These are phyloP conservation scores for Picea glauca DNA, from an alignment of 75 land plant genomes.

Conservation along the genomic window DNA sequence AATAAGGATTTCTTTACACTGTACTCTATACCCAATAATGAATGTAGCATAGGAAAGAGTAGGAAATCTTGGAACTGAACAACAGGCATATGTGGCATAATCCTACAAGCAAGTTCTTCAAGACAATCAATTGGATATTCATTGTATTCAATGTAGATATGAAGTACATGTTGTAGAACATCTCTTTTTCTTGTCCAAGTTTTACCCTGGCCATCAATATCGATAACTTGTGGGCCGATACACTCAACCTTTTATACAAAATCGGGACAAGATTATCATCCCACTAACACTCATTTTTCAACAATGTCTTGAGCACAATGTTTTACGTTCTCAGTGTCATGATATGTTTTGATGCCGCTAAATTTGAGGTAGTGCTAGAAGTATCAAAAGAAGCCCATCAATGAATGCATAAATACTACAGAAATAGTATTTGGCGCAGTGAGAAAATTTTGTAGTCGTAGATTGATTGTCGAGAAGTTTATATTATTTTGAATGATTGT, in stretches of 20 bases:
- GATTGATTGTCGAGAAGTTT: too few relatives aligned
- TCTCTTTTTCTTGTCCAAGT: constrained; percentile 60
- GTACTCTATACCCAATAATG: constrained; percentile 69
- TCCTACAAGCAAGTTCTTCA: constrained; percentile 60
- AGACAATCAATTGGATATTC: constrained; percentile 62
- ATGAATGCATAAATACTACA: constrained; percentile 59
- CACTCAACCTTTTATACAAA: constrained; percentile 42
- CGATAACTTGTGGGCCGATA: constrained; percentile 65
- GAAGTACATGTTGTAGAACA: constrained; percentile 52
- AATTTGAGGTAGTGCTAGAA: background rate
- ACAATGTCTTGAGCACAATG: constrained; percentile 29
- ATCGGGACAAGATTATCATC: constrained; percentile 24
- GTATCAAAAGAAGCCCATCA: constrained; percentile 43
- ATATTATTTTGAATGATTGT: constrained; percentile 25
- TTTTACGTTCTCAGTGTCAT: constrained; percentile 47
- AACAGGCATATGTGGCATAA: constrained; percentile 56
- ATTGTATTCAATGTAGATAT: constrained; percentile 50
- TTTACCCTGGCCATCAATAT: constrained; percentile 25
- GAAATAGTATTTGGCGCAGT: constrained; percentile 44
- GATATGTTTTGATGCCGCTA: constrained; percentile 32
- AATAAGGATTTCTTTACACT: constrained; percentile 71
- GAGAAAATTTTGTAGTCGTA: constrained; percentile 18
- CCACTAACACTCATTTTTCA: constrained; percentile 14
- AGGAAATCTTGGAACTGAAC: constrained; percentile 45
- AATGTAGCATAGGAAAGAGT: constrained; percentile 65